phyloP scores from a whole-genome alignment of 345 rosid species.

The Ceriops zippeliana region DNA sequence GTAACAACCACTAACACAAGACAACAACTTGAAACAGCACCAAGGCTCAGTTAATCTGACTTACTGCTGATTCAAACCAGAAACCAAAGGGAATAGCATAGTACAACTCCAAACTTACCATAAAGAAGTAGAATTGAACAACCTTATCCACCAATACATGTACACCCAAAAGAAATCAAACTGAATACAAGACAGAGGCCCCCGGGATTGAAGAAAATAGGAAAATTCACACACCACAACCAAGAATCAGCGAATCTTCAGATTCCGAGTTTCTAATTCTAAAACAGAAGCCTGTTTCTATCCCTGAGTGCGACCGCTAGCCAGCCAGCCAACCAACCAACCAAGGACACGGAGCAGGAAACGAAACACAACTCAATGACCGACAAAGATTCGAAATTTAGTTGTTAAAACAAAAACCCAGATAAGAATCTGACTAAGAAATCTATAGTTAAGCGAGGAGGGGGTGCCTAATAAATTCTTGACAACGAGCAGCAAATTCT shows the following conservation, averaged over 20 bases:
- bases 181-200: constrained; percentile 21
- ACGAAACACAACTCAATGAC: constrained; percentile 21
- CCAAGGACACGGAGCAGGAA: constrained; percentile 34
- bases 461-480: constrained; percentile 7
- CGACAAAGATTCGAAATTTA: constrained; percentile 31
- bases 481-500: neutral
- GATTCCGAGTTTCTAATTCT: constrained; percentile 39
- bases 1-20: constrained; percentile 26
- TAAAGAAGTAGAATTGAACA: constrained; percentile 26
- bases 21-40: constrained; percentile 26
- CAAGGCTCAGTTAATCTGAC: constrained; percentile 25
- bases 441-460: constrained; percentile 8
- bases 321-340: constrained; percentile 29
- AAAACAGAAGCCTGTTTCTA: constrained; percentile 24
- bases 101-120: constrained; percentile 23
- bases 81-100: constrained; percentile 4
- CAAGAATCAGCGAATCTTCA: constrained; percentile 37
- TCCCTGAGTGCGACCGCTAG: neutral
- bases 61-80: constrained; percentile 23
- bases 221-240: constrained; percentile 21
- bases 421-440: constrained; percentile 32
- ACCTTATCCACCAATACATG: constrained; percentile 34
- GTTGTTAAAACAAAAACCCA: constrained; percentile 5
- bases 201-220: constrained; percentile 26
- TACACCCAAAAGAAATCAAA: constrained; percentile 13